Base-by-base conservation (phyloP, 768 basidiomycete species). In the Naganishia onofrii region DNA sequence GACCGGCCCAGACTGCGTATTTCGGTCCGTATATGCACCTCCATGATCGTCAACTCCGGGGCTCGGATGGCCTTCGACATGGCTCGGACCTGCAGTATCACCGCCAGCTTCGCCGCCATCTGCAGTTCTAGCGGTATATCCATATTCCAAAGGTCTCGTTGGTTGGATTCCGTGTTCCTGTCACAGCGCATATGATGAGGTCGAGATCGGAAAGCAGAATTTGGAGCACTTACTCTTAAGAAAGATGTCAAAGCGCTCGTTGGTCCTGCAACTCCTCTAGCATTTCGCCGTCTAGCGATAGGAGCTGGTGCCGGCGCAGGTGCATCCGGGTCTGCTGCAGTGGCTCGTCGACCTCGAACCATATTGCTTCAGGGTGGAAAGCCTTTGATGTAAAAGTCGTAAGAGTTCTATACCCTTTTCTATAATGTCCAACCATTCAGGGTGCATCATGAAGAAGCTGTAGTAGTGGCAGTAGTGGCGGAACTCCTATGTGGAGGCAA, bases 211-310 rank as follows among this genome's bases (percentile, higher is more conserved):
- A n/a, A 21, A 15, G 34, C 31, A 34, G 28, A 3, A 5, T n/a
- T 32, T 42, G 46, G 28, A 29, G 0, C 21, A 75, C 79, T 73
- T 32, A 80, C 81, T 53, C 76, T 75, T 36, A 81, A 72, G 71
- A 80, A 81, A 23, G 79, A 78, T 0, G 81, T 80, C 52, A 81
- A 69, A 7, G 81, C 81, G 32, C 76, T 77, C 1, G 79, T 70
- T 3, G 81, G 81, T 8, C 81, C 81, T n/a, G 76, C 36, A 13
- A 81, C 76, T 3, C 74, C 78, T 21, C 71, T 26, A 52, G 42
- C 46, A 53, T 66, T 63, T 17, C 51, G 66, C 53, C 66, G 66
- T 53, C 64, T 60, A 21, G 68, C 44, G 36, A 54, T 12, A n/a
- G 68, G 68, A 32, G 68, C 65, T 21, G 48, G 65, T 1, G 65